These are phyloP conservation scores for Dentipellis fragilis DNA, from an alignment of 768 basidiomycete genomes.

Conservation along the genomic window DNA sequence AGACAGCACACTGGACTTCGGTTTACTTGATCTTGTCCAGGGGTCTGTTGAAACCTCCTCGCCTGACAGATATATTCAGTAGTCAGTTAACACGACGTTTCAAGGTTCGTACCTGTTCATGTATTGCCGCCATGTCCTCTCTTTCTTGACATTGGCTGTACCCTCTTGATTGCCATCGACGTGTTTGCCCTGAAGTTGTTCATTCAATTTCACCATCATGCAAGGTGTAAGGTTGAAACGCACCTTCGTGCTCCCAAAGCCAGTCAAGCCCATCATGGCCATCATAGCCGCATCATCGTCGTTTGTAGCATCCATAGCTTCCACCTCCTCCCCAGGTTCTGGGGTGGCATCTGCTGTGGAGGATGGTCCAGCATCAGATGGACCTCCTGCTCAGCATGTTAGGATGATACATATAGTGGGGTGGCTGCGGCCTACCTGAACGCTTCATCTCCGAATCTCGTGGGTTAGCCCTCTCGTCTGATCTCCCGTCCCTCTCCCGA, in stretches of 20 bases:
- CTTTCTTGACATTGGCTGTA: slow-evolving; percentile 58
- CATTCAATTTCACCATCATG: slow-evolving; percentile 5
- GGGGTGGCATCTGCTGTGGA: not conserved
- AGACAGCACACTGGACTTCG: not conserved
- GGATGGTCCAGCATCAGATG: not conserved
- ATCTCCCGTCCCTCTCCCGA: slow-evolving; percentile 28
- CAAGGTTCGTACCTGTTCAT: slow-evolving; percentile 72
- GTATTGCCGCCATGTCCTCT: slow-evolving; percentile 92
- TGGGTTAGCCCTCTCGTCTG: slow-evolving; percentile 23
- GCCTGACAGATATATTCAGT: slow-evolving; percentile 28
- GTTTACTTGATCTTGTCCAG: slow-evolving; percentile 88
- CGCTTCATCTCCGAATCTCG: slow-evolving; percentile 1
- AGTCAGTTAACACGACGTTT: slow-evolving; percentile 3
- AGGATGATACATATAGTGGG: not conserved
- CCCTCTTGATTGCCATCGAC: slow-evolving; percentile 82
- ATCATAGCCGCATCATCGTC: slow-evolving; percentile 78
- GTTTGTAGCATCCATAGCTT: slow-evolving; percentile 40
- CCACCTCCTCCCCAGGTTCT: slow-evolving; percentile 42
- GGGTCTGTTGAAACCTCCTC: slow-evolving; percentile 87
- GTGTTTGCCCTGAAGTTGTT: slow-evolving; percentile 50
- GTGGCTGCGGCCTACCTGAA: not conserved
- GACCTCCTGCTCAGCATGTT: not conserved
- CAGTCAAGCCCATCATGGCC: slow-evolving; percentile 80
- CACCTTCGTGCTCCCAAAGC: slow-evolving; percentile 89
- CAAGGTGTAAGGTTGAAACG: not conserved